phyloP scores from a whole-genome alignment of 2,329 filamentous ascomycete genomes.

The Didymella arachidicola region DNA sequence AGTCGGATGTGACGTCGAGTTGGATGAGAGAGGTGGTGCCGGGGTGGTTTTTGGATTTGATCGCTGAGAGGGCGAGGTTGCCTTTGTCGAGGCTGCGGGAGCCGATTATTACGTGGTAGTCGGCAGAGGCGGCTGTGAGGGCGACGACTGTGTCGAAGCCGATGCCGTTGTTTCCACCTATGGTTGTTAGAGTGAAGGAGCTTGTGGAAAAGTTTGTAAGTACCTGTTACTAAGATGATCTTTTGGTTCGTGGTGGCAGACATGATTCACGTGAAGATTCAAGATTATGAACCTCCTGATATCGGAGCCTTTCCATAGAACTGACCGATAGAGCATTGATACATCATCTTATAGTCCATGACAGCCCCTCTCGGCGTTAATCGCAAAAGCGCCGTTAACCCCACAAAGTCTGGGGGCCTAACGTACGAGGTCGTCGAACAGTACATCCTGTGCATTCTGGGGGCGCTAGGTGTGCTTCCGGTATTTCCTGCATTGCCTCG shows the following conservation, averaged over 20 bases:
- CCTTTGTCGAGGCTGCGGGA: conserved; percentile 45
- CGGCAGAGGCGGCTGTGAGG: conserved; percentile 47
- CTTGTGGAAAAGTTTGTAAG: not conserved
- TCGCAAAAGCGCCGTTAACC: not conserved
- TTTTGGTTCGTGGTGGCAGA: conserved; percentile 22
- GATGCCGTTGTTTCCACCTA: conserved; percentile 55
- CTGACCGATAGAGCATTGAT: not conserved
- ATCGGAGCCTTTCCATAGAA: not conserved
- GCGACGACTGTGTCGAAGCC: conserved; percentile 53
- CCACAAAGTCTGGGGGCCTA: not conserved
- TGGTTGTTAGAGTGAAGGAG: not conserved
- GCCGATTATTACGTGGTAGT: conserved; percentile 27
- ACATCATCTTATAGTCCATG: not conserved
- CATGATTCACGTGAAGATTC: not conserved
- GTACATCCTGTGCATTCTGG: not conserved
- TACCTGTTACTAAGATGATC: conserved; percentile 50
- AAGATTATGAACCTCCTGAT: no score
- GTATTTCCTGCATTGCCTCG: not conserved
- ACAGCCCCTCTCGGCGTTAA: conserved; percentile 1
- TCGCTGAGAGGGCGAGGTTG: conserved; percentile 36
- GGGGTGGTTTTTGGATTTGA: conserved; percentile 36
- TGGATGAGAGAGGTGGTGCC: conserved; percentile 43
- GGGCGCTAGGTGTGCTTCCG: not conserved
- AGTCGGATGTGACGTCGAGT: conserved; percentile 47
- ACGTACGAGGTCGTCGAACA: not conserved